Evolutionary conservation across 768 basidiomycete species (phyloP), one percentile per base, ranked within the genome.

Genomic region (Lactarius quietus): DNA sequence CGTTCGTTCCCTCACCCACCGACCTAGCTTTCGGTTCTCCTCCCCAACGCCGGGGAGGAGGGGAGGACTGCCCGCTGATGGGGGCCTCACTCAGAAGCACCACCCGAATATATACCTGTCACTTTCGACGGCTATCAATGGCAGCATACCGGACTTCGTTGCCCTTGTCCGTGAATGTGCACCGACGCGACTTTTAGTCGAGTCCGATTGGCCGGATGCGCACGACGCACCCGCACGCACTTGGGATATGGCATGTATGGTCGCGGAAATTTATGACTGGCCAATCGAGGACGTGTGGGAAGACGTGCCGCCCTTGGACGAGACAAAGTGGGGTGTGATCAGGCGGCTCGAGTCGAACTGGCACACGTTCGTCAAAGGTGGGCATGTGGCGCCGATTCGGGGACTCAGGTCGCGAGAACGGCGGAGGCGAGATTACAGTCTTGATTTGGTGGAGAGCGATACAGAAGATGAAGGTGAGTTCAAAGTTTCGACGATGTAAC

Each of bases 61-160:
- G 45, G 23, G 23, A 65, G 59, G 55, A 61, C 55, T 56, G 29
- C 33, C 45, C 23, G 9, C 55, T 65, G 31, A 65, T 57, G 45
- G 18, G 29, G 23, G 29, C 28, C 2, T 8, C 3, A 17, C 14
- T 36, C 76, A 94, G 89, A 87, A 80, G 76, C 80, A 76, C 54
- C 86, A 95, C 68, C 71, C 77, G 6, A 98, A 98, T 74, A 80
- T 88, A 58, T 99, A 87, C 77, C 80, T 96, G 61, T 98, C 95
- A 0, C 79, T 96, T 14, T 97, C 95, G 1, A 92, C 89, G 0
- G 86, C 84, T 63, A 92, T 96, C 71, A 96, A 96, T 66, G 78
- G 83, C 26, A 86, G 89, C 45, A 89, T 90, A 8, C 76, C 81
- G 6, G 84, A 84, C 45, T 84, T 90, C 65, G 78, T 79, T 43